phyloP scores from a whole-genome alignment of 441 rosid species.

The Bocquillonia castaneifolia region DNA sequence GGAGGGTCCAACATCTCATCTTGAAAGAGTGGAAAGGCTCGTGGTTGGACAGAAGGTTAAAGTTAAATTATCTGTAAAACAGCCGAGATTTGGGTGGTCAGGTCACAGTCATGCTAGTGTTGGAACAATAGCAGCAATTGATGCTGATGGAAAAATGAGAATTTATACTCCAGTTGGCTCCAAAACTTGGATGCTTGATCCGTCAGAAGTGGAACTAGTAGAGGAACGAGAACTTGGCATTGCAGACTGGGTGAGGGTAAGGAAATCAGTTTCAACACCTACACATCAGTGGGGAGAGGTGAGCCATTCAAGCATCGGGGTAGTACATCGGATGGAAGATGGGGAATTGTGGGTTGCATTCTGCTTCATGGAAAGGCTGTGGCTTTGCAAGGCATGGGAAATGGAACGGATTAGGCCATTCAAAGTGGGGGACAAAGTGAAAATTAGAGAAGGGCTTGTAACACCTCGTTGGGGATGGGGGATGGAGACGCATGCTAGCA shows the following conservation, averaged over 20 bases:
- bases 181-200: conserved; percentile 96
- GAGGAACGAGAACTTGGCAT: conserved; percentile 74
- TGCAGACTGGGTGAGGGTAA: conserved; percentile 91
- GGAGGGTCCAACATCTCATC: conserved; percentile 67
- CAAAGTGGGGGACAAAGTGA: conserved; percentile 71
- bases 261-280: conserved; percentile 58
- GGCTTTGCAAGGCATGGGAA: conserved; percentile 92
- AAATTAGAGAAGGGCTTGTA: conserved; percentile 67
- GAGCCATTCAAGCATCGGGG: conserved; percentile 79
- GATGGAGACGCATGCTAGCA: conserved; percentile 96
- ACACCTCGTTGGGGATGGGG: conserved; percentile 99
- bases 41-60: conserved; percentile 71
- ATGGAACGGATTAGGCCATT: conserved; percentile 77
- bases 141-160: conserved; percentile 92
- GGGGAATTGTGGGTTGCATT: conserved; percentile 77
- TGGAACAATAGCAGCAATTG: conserved; percentile 79
- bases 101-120: conserved; percentile 75
- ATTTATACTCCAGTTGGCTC: conserved; percentile 88
- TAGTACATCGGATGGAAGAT: conserved; percentile 79
- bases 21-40: conserved; percentile 61
- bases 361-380: conserved; percentile 84
- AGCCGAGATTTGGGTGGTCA: conserved; percentile 97
- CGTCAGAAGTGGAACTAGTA: conserved; percentile 79
- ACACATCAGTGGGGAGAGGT: conserved; percentile 97
- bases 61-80: conserved; percentile 75